Evolutionary conservation across 2,329 filamentous ascomycete species (phyloP), one percentile per base, ranked within the genome.

Genomic region (Colletotrichum sidae): DNA sequence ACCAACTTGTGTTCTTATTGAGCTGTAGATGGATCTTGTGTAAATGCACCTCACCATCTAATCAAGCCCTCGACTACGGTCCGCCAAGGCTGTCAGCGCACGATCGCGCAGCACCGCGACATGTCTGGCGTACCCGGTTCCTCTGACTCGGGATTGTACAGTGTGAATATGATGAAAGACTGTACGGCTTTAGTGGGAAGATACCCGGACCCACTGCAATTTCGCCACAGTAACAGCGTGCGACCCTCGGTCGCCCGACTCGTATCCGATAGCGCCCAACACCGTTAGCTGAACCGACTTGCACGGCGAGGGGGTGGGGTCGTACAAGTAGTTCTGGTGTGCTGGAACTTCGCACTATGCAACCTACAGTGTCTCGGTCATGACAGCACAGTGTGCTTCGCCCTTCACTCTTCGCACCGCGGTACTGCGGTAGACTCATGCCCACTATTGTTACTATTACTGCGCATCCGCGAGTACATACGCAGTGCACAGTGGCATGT

Each of bases 41-140:
- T 25, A 25, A 25, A 25, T 25, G 4, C 25, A 25, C 4, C 25
- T 25, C 25, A 5, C 25, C 25, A 25, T 25, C 25, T 4, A 25
- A 4, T 25, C 25, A 25, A 25, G 25, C 25, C 25, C 25, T 25
- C 25, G 25, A 25, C 25, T 55, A 37, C 51, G 58, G 52, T 63
- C 46, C 15, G 63, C 63, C 63, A 66, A 66, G 51, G 58, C 63
- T 66, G 63, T 66, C 58, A 66, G 25, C 37, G 49, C 47, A 42
- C 47, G 58, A 65, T 65, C 62, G 52, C 47, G 47, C 17, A 39
- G 56, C 39, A 37, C 55, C 50, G 41, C 33, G 47, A 59, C 56
- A 54, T 33, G 35, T 35, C 37, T 52, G n/a, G 33, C 35, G 34
- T 34, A 33, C 46, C 52, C 52, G 10, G 47, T 62, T 12, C 63